Evolutionary conservation across 805 yeast species (phyloP), one percentile per base, ranked within the genome.

Genomic region (Spathaspora passalidarum): DNA sequence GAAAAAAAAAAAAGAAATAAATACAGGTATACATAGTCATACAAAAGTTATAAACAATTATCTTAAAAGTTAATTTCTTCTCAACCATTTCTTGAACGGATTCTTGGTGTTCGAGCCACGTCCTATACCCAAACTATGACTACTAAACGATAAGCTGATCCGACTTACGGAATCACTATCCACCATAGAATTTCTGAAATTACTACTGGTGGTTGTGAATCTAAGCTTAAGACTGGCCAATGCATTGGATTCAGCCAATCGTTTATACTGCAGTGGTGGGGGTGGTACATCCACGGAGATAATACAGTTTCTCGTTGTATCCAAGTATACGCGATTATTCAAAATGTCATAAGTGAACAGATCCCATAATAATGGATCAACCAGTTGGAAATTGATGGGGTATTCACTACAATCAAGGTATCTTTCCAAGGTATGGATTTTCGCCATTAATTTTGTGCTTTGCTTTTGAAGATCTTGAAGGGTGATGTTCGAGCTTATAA

Each of bases 401-500:
- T 49, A 58, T 46, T 73, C 76, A 26, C 60, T 56, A 26, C 56
- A 52, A 44, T 61, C 67, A 37, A 72, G 56, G 43, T 55, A 60
- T 10, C 40, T 44, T 42, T 70, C 68, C 16, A 68, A 49, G 16
- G 60, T 62, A 18, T 45, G 52, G 36, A 73, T 62, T 44, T 59
- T 66, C 21, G 51, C 53, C 51, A 62, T 56, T 20, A 73, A 51
- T 32, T 61, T 63, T 19, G 63, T 59, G 42, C 75, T 60, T 45
- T 68, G 68, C 48, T 67, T 68, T 52, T 70, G 77, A 21, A 74
- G 50, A 47, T 74, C 79, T 46, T 61, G 63, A 36, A 74, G 57
- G 2, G 76, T 68, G 32, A 73, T 65, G 50, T 69, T 68, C 26
- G 76, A 63, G 1, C 67, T 64, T 22, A 74, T 72, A 54, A 73